These are phyloP conservation scores for Fraxinus quadrangulata DNA, from an alignment of 257 asterid genomes.

Conservation along the genomic window DNA sequence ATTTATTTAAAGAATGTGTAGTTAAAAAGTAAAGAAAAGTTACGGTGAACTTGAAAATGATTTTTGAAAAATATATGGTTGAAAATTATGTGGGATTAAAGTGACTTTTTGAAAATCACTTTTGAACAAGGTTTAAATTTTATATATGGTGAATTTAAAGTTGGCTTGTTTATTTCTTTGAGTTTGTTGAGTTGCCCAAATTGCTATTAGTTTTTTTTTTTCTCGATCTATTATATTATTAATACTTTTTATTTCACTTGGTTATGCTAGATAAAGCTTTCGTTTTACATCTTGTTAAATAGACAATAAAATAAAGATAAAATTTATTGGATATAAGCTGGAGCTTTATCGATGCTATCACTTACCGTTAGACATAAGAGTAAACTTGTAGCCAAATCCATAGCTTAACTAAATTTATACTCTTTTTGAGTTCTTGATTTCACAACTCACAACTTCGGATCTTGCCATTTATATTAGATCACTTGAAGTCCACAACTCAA, in stretches of 20 bases:
- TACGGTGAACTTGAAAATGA: no score
- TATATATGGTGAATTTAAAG: neutral
- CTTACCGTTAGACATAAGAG: neutral
- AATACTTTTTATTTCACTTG: neutral
- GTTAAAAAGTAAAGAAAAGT: no score
- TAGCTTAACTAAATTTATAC: slow-evolving; percentile 11
- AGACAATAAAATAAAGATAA: neutral
- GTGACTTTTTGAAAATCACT: no score
- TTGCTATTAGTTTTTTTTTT: neutral
- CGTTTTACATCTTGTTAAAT: neutral
- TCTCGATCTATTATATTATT: neutral
- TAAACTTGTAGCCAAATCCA: slow-evolving; percentile 17
- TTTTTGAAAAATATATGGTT: no score
- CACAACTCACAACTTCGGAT: slow-evolving; percentile 14
- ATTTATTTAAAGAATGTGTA: no score
- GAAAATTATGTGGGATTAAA: no score
- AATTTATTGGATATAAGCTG: neutral
- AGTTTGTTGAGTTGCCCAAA: neutral
- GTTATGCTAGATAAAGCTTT: neutral
- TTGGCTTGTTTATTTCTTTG: neutral
- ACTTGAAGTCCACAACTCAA: neutral
- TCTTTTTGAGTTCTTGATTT: slow-evolving; percentile 12
- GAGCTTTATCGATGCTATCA: neutral
- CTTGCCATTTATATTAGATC: slow-evolving; percentile 13
- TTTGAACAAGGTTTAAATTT: neutral